phyloP scores from a whole-genome alignment of 2,329 filamentous ascomycete species.

The Aaosphaeria pasadenensis region DNA sequence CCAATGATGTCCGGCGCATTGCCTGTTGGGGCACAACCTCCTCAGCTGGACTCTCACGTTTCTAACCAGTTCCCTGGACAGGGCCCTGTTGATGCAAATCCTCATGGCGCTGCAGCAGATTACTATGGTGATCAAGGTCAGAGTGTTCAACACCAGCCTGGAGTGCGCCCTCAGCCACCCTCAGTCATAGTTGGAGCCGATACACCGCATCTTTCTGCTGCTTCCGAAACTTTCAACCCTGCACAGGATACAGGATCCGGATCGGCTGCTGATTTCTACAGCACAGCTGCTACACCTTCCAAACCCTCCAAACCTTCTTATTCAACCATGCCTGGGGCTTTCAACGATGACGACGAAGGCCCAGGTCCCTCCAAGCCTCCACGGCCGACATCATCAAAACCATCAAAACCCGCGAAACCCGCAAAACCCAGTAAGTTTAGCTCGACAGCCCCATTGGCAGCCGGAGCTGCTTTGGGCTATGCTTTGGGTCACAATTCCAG shows the following conservation, averaged over 20 bases:
- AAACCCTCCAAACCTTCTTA: constrained; percentile 37
- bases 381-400: constrained; percentile 22
- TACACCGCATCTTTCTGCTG: constrained; percentile 53
- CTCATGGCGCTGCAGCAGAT: constrained; percentile 55
- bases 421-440: constrained; percentile 32
- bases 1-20: constrained; percentile 34
- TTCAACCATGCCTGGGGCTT: constrained; percentile 34
- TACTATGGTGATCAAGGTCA: constrained; percentile 63
- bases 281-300: constrained; percentile 15
- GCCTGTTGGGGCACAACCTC: constrained; percentile 22
- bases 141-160: constrained; percentile 58
- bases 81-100: constrained; percentile 43
- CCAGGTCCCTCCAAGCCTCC: constrained; percentile 30
- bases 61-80: constrained; percentile 60
- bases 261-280: constrained; percentile 59
- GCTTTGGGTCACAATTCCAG: constrained; percentile 33
- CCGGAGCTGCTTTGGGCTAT: constrained; percentile 43
- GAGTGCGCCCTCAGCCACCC: constrained; percentile 53
- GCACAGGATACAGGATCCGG: constrained; percentile 59
- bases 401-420: constrained; percentile 15
- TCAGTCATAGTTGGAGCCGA: constrained; percentile 54
- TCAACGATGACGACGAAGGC: constrained; percentile 23
- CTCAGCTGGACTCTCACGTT: constrained; percentile 43
- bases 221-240: constrained; percentile 50
- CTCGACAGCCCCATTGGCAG: constrained; percentile 34